phyloP scores from a whole-genome alignment of 108 stramenopile genomes.

The Pseudonitzschia delicatissima region DNA sequence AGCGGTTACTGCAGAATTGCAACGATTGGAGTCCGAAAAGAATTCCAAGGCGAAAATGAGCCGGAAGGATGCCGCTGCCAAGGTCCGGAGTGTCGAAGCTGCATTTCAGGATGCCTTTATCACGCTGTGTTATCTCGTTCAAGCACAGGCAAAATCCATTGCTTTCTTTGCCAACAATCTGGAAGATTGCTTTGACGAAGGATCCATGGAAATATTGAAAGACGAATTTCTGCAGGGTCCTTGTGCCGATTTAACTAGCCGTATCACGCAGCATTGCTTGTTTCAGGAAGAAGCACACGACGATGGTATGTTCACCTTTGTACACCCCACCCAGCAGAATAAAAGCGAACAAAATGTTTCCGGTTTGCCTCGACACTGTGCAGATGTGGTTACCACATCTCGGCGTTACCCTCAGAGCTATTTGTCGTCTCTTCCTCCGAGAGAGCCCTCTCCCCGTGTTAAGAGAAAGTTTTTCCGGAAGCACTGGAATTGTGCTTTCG shows the following conservation, averaged over 20 bases:
- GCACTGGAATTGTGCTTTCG: slow-evolving; percentile 29
- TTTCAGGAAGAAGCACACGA: slow-evolving; percentile 26
- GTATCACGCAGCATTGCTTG: slow-evolving; percentile 42
- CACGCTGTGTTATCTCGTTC: slow-evolving; percentile 35
- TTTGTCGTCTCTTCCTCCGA: slow-evolving; percentile 29
- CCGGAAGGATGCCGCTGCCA: slow-evolving; percentile 30
- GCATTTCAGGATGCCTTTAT: slow-evolving; percentile 40
- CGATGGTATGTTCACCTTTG: slow-evolving; percentile 27
- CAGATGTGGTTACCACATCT: slow-evolving; percentile 15
- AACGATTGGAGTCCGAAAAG: slow-evolving; percentile 15
- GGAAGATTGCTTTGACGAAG: slow-evolving; percentile 1
- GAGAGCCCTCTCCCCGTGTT: slow-evolving; percentile 36
- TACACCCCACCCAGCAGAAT: not conserved
- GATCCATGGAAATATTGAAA: slow-evolving; percentile 7
- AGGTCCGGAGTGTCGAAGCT: slow-evolving; percentile 27
- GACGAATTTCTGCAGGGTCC: slow-evolving; percentile 23
- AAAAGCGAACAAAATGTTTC: not conserved
- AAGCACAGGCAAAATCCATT: slow-evolving; percentile 29
- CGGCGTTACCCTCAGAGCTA: slow-evolving; percentile 11
- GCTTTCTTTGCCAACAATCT: not conserved
- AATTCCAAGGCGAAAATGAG: slow-evolving; percentile 17
- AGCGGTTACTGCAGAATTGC: slow-evolving; percentile 29
- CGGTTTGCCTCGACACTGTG: slow-evolving; percentile 26
- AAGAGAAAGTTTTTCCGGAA: slow-evolving; percentile 29
- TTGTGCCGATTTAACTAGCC: slow-evolving; percentile 44